Conservation (phyloP, 75 land plant genomes). For the Isoetes taiwanensis region DNA sequence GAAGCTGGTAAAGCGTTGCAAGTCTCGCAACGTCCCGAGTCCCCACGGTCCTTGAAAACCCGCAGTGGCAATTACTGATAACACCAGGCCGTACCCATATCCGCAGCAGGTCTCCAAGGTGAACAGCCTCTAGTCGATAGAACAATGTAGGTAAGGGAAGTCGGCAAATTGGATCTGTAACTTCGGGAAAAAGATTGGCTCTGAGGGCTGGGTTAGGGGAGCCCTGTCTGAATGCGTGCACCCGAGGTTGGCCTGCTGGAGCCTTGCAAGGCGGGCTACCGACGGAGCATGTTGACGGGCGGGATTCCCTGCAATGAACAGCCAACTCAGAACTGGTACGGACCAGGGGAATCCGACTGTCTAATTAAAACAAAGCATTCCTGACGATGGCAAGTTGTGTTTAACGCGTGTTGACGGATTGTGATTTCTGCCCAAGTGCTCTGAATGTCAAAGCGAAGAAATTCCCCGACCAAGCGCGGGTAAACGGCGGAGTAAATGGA, state of each 20-base stretch:
- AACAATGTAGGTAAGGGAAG: slow-evolving; percentile 46
- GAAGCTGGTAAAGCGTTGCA: slow-evolving; percentile 16
- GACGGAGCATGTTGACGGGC: slow-evolving; percentile 12
- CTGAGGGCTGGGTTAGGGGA: slow-evolving; percentile 22
- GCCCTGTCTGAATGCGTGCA: slow-evolving; percentile 10
- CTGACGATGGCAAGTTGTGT: too few species aligned
- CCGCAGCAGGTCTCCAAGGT: slow-evolving; percentile 27
- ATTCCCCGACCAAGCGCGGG: slow-evolving; percentile 27
- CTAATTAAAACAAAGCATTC: slow-evolving; percentile 32
- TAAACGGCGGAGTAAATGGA: slow-evolving; percentile 35
- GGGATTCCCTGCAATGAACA: slow-evolving; percentile 20
- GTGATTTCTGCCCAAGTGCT: slow-evolving; percentile 39
- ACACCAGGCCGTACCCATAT: slow-evolving; percentile 22
- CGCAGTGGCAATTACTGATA: slow-evolving; percentile 7
- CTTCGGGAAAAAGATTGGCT: slow-evolving; percentile 30
- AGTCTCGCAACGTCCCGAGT: slow-evolving; percentile 14
- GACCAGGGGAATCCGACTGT: slow-evolving; percentile 29
- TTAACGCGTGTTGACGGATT: slow-evolving; percentile 23
- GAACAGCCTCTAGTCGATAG: slow-evolving; percentile 36
- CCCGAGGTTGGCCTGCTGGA: slow-evolving; percentile 16
- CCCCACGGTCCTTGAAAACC: slow-evolving; percentile 16
- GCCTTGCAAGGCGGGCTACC: slow-evolving; percentile 23
- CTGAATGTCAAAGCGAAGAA: slow-evolving; percentile 29
- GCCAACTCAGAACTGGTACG: slow-evolving; percentile 16
- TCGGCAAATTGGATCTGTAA: slow-evolving; percentile 27